phyloP scores from a whole-genome alignment of 2,329 filamentous ascomycete species.

The Lachnum nothofagi region DNA sequence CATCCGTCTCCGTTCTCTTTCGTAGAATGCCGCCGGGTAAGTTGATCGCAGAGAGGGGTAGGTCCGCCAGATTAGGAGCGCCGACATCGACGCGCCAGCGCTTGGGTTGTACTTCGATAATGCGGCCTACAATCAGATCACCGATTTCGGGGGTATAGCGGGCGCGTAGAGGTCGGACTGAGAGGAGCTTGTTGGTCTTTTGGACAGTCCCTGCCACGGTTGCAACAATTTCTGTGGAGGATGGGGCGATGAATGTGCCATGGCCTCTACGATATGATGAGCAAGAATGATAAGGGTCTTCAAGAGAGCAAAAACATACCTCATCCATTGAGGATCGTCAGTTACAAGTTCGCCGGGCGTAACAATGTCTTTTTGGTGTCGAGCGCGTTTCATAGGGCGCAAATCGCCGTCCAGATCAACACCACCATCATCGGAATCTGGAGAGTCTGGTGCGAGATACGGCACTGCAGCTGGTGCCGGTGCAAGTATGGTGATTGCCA shows the following conservation, averaged over 20 bases:
- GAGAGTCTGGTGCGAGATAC: conserved; percentile 13
- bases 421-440: conserved; percentile 30
- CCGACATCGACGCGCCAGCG: conserved; percentile 95
- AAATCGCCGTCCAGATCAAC: conserved; percentile 36
- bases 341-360: conserved; percentile 88
- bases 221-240: conserved; percentile 68
- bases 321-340: conserved; percentile 94
- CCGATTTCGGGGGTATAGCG: conserved; percentile 95
- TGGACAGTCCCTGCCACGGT: conserved; percentile 86
- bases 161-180: conserved; percentile 81
- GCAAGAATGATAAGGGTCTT: conserved; percentile 1
- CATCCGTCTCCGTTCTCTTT: conserved; percentile 88
- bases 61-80: conserved; percentile 74
- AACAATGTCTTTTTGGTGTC: conserved; percentile 54
- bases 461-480: conserved; percentile 27
- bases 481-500: conserved; percentile 34
- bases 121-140: conserved; percentile 88
- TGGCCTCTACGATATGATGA: conserved; percentile 61
- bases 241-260: conserved; percentile 71
- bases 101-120: conserved; percentile 87
- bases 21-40: conserved; percentile 88
- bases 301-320: conserved; percentile 39
- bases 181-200: conserved; percentile 95
- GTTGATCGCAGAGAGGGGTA: conserved; percentile 88
- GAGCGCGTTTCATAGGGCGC: conserved; percentile 39